Conservation (phyloP, 2,329 filamentous ascomycete species). For the Aspergillus ochraceus region DNA sequence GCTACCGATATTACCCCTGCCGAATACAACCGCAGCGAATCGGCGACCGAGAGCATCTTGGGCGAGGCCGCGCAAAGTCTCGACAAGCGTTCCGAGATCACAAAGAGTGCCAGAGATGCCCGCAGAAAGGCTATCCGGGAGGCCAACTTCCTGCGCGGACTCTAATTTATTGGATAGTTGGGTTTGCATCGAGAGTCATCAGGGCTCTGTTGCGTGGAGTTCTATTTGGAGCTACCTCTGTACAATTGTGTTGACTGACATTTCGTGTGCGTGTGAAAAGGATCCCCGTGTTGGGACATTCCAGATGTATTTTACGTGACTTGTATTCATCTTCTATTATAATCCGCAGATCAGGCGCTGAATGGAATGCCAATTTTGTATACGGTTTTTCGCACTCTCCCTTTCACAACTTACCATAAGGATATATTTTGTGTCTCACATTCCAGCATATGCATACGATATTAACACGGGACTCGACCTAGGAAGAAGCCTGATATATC, state of each 20-base stretch:
- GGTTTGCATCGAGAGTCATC: not conserved
- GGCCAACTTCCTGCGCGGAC: constrained; percentile 49
- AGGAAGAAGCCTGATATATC: not conserved
- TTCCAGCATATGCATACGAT: too few relatives aligned
- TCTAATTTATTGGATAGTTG: constrained; percentile 31
- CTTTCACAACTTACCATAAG: not conserved
- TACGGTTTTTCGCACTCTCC: not conserved
- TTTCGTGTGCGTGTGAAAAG: not conserved
- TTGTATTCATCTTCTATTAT: constrained; percentile 27
- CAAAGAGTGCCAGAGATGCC: constrained; percentile 45
- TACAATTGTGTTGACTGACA: constrained; percentile 16
- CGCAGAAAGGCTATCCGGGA: constrained; percentile 49
- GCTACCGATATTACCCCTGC: constrained; percentile 46
- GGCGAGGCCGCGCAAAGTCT: constrained; percentile 37
- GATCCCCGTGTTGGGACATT: constrained; percentile 6
- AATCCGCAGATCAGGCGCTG: constrained; percentile 14
- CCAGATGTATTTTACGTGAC: constrained; percentile 35
- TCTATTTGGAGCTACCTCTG: constrained; percentile 7
- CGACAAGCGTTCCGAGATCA: constrained; percentile 42
- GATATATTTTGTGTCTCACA: too few relatives aligned
- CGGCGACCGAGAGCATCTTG: constrained; percentile 24
- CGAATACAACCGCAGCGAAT: constrained; percentile 29
- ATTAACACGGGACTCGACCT: not conserved
- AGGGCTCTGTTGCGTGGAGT: constrained; percentile 5
- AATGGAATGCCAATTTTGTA: constrained; percentile 8